Conservation (phyloP, 768 basidiomycete species). For the Trametes coccinea region DNA sequence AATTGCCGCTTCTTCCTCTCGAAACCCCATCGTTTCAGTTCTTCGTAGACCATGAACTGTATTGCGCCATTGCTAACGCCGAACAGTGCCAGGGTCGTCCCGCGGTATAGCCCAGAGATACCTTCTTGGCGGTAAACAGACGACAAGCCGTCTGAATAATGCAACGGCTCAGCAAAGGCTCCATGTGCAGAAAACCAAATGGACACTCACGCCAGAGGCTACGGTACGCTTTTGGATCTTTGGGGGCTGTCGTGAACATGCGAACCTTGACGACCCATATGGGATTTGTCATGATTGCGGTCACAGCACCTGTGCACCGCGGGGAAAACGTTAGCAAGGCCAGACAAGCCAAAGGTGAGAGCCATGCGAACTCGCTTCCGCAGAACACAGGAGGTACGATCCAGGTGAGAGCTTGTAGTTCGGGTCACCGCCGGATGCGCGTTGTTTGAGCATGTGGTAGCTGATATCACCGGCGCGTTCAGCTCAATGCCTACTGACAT, state of each 20-base stretch:
- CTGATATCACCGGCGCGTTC: conserved; percentile 40
- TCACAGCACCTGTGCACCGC: conserved; percentile 71
- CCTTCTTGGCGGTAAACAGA: conserved; percentile 77
- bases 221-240: conserved; percentile 73
- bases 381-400: conserved; percentile 84
- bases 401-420: conserved; percentile 68
- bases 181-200: not conserved
- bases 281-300: conserved; percentile 94
- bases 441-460: conserved; percentile 91
- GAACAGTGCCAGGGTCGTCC: conserved; percentile 83
- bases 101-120: conserved; percentile 76
- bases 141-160: conserved; percentile 61
- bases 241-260: conserved; percentile 82
- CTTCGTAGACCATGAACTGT: conserved; percentile 95
- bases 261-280: conserved; percentile 98
- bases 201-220: conserved; percentile 67
- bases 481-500: not conserved
- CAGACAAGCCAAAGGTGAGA: conserved; percentile 18
- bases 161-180: not conserved
- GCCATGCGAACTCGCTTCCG: conserved; percentile 87
- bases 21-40: conserved; percentile 90
- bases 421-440: conserved; percentile 67
- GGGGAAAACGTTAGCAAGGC: conserved; percentile 6
- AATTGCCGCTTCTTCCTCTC: conserved; percentile 70
- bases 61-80: conserved; percentile 94